Base-by-base conservation (phyloP, 2,329 filamentous ascomycete genomes). In the Aspergillus spinulosporus region DNA sequence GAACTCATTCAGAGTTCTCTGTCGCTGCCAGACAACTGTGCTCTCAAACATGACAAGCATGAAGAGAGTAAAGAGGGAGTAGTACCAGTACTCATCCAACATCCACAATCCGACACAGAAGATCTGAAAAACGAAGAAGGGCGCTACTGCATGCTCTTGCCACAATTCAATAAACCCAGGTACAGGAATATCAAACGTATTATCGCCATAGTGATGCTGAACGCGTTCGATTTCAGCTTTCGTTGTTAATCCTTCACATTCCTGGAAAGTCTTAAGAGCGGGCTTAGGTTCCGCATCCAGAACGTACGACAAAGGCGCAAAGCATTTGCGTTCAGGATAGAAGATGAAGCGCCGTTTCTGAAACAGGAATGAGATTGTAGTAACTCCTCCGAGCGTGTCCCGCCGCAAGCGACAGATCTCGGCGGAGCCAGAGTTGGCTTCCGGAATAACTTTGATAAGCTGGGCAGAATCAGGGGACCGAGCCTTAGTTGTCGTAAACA, bases 71-170 rank as follows among this genome's bases (percentile, higher is more conserved):
- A 99, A 99, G 21, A 99, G 84, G 59, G 94, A 97, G 78, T 99
- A 99, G 80, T 99, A 99, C 94, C 95, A 99, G 78, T 97, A 99
- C 77, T 99, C 95, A 71, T 99, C 94, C 71, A 99, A 80, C 87
- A 97, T 90, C 94, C 94, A 99, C 59, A 99, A 80, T 12, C 94
- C 95, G 57, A 99, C 94, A 67, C 95, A 99, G 80, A 99, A 99
- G 59, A 99, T 82, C 80, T 99, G 94, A 78, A 99, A 99, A 61
- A 99, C 92, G 76, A 99, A 99, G 81, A 99, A 99, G 4, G 94
- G 94, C 21, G 95, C 95, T 21, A 99, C 95, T 26, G 95, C 93
- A 74, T 99, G 95, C 76, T 99, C 94, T 75, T 96, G 90, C 84
- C 96, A 99, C 49, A 99, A 84, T 77, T 99, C 94, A 50, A 88